phyloP scores from a whole-genome alignment of 345 rosid species.

The Stellera chamaejasme region DNA sequence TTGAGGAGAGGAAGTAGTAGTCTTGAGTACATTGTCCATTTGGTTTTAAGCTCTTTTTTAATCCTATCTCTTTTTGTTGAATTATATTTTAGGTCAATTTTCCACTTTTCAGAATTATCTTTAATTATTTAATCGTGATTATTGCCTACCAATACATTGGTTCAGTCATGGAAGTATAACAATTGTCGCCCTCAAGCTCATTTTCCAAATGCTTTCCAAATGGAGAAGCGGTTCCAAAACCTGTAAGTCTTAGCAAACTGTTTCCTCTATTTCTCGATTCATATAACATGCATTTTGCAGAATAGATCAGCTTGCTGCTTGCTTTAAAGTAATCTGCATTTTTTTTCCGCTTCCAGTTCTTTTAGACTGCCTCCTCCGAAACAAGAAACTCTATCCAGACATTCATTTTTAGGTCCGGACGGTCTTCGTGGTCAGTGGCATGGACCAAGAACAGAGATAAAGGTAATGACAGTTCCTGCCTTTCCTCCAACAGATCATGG shows the following conservation, averaged over 20 bases:
- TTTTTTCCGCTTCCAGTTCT: slow-evolving; percentile 45
- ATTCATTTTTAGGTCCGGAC: slow-evolving; percentile 81
- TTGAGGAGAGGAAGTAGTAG: background rate
- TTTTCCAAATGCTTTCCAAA: slow-evolving; percentile 29
- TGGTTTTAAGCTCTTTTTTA: background rate
- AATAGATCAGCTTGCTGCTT: background rate
- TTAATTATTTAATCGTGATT: slow-evolving; percentile 12
- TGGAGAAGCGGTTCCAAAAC: slow-evolving; percentile 77
- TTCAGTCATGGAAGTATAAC: slow-evolving; percentile 49
- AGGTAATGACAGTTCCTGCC: slow-evolving; percentile 35
- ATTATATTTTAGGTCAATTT: slow-evolving; percentile 3
- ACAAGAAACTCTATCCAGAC: slow-evolving; percentile 90
- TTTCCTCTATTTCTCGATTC: slow-evolving; percentile 8
- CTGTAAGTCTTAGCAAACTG: slow-evolving; percentile 42
- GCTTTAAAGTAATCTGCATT: background rate
- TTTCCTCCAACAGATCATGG: background rate
- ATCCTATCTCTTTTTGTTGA: background rate
- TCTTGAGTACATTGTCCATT: background rate
- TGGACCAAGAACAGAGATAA: slow-evolving; percentile 66
- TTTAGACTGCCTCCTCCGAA: slow-evolving; percentile 55
- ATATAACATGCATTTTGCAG: slow-evolving; percentile 3
- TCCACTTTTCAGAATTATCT: slow-evolving; percentile 1
- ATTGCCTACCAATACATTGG: slow-evolving; percentile 39
- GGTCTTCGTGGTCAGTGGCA: slow-evolving; percentile 87
- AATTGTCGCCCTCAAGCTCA: slow-evolving; percentile 25